Percentiles rank a stretch among this genome's conserved stretches.
Evolutionary conservation across 2,329 filamentous ascomycete species (phyloP).

Genomic region (Verticillium isaacii): DNA sequence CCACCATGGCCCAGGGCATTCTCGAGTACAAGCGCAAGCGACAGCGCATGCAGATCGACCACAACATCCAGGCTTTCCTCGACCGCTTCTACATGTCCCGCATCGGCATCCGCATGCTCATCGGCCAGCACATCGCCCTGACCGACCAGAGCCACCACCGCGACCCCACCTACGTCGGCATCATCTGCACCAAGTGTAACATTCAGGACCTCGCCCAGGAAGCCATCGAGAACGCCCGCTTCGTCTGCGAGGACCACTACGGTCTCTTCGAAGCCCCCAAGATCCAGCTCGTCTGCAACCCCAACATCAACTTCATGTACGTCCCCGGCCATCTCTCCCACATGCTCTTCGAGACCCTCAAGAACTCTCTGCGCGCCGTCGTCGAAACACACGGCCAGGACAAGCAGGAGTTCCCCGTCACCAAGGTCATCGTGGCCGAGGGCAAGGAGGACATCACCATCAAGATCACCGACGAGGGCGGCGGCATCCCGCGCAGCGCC

Average conservation of each 20-base stretch:
- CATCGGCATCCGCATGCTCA: slow-evolving; percentile 98
- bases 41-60: slow-evolving; percentile 97
- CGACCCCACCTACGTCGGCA: slow-evolving; percentile 93
- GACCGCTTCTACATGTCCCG: slow-evolving; percentile 99
- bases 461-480: slow-evolving; percentile 95
- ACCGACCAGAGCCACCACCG: slow-evolving; percentile 87
- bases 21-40: slow-evolving; percentile 95
- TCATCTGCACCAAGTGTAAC: slow-evolving; percentile 98
- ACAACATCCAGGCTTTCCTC: slow-evolving; percentile 94
- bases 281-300: slow-evolving; percentile 92
- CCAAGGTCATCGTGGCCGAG: slow-evolving; percentile 95
- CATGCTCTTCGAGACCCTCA: slow-evolving; percentile 99
- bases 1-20: slow-evolving; percentile 95
- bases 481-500: slow-evolving; percentile 85
- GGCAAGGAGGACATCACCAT: slow-evolving; percentile 99
- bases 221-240: slow-evolving; percentile 97
- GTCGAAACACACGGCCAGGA: slow-evolving; percentile 94
- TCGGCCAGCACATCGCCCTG: slow-evolving; percentile 95
- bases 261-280: slow-evolving; percentile 95
- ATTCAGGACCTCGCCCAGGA: slow-evolving; percentile 92
- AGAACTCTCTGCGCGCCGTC: slow-evolving; percentile 95
- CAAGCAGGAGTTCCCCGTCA: slow-evolving; percentile 92
- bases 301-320: slow-evolving; percentile 97
- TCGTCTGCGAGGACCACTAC: slow-evolving; percentile 98
- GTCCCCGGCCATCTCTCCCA: slow-evolving; percentile 97